phyloP scores from a whole-genome alignment of 1,284 basidiomycete species.

The Malassezia yamatoensis region DNA sequence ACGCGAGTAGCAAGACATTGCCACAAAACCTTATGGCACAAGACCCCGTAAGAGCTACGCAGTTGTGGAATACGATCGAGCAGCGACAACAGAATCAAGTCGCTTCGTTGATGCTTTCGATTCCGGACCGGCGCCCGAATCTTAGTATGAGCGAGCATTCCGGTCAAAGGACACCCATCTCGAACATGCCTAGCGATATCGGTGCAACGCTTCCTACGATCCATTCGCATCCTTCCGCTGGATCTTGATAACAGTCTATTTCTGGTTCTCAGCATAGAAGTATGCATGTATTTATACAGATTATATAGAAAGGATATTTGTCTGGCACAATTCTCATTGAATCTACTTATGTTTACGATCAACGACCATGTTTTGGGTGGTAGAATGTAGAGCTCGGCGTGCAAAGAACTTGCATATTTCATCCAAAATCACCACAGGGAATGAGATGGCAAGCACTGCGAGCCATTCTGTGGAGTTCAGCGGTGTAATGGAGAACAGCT shows the following conservation, averaged over 20 bases:
- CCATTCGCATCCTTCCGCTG: constrained; percentile 1
- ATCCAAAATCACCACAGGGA: constrained; percentile 80
- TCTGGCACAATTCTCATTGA: constrained; percentile 6
- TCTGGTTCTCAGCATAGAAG: not conserved
- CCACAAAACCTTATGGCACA: constrained; percentile 7
- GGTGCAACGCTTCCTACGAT: constrained; percentile 23
- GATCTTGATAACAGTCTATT: not conserved
- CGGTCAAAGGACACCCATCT: constrained; percentile 31
- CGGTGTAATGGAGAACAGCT: constrained; percentile 72
- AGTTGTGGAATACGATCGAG: constrained; percentile 30
- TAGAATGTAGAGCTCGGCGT: not conserved
- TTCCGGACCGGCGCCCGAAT: constrained; percentile 22
- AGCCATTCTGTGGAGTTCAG: constrained; percentile 88
- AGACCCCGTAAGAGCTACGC: not conserved
- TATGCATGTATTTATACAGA: not conserved
- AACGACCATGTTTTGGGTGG: not conserved
- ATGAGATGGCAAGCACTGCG: constrained; percentile 78
- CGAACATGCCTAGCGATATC: constrained; percentile 32
- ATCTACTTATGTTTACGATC: not conserved
- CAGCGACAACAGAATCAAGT: constrained; percentile 31
- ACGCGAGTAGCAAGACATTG: not conserved
- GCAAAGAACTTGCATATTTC: constrained; percentile 79
- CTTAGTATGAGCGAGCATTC: constrained; percentile 16
- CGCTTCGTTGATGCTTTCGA: constrained; percentile 32
- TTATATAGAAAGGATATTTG: not conserved